Base-by-base conservation (phyloP, 2,329 filamentous ascomycete species). In the Sporothrix mexicana region DNA sequence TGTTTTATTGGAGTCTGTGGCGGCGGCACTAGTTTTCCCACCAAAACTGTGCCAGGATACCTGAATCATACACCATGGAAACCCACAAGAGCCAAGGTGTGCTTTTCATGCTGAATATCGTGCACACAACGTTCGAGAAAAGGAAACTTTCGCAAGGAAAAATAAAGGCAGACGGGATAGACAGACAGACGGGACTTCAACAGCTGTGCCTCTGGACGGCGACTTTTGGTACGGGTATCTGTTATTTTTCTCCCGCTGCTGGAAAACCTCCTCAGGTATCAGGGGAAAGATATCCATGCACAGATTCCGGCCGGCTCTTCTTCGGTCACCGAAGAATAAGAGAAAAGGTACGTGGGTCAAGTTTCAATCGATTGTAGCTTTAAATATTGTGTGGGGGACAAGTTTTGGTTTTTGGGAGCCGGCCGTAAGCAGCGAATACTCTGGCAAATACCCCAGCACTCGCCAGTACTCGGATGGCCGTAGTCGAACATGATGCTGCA, bases 321-420 rank as follows among this genome's bases (percentile, higher is more conserved):
- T 13, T 59, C 55, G 25, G 55, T 59, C 55, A 59, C 36, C 59
- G 23, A 47, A 64, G 20, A 15, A n/a, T 8, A 6, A 41, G 13
- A 36, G 15, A 12, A 64, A 10, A 20, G n/a, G 1, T 20, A 23
- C 41, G 41, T 6, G 30, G 30, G 30, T 36, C 30, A 36, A 2
- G 36, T 20, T 62, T 62, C 17, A 43, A 62, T 43, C 30, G 59
- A 62, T 20, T 62, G n/a, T 30, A 43, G 36, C 36, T 62, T 62
- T 12, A 17, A 17, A 43, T 17, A 30, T 23, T 43, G 59, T 62
- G 30, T 62, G 30, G 59, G 55, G 55, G 59, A 10, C 36, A 13
- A 23, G 12, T 17, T 17, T 59, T 30, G 17, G 9, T 9, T 17
- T 17, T 8, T 59, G 15, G 30, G 3, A n/a, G 30, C 30, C 30